These are phyloP conservation scores for Eucalyptus pauciflora DNA, from an alignment of 345 rosid species.

Conservation along the genomic window DNA sequence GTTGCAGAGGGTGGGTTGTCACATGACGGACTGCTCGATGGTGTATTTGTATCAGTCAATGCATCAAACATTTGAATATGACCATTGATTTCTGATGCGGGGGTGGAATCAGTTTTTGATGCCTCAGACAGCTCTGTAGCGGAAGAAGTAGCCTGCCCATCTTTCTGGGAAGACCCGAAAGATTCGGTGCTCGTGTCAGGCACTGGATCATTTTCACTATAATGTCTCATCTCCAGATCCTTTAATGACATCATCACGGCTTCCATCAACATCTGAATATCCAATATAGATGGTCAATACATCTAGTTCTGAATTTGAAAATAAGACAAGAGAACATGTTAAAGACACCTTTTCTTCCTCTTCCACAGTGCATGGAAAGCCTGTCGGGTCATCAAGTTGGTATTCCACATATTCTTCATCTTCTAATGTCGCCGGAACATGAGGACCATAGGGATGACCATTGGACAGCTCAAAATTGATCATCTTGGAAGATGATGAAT, in stretches of 20 bases:
- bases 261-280: conserved; percentile 30
- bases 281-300: background rate
- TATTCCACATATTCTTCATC: conserved; percentile 34
- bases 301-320: background rate
- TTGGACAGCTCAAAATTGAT: conserved; percentile 27
- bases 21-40: background rate
- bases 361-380: conserved; percentile 23
- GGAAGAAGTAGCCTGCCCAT: background rate
- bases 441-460: conserved; percentile 22
- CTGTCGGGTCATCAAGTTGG: conserved; percentile 22
- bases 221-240: conserved; percentile 15
- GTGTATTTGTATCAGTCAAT: background rate
- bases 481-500: conserved; percentile 24
- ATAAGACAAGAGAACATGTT: background rate
- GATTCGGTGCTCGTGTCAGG: background rate
- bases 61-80: background rate
- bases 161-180: background rate
- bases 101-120: background rate
- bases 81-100: background rate
- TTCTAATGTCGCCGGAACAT: conserved; percentile 5
- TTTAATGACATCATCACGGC: conserved; percentile 30
- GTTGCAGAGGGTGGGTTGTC: background rate
- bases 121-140: background rate
- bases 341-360: conserved; percentile 35
- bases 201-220: background rate